A percentile compares a stretch with the other conserved stretches of the same genome.
Evolutionary conservation across 2,329 filamentous ascomycete genomes (phyloP).

Genomic region (Fusarium neocosmosporiellum): DNA sequence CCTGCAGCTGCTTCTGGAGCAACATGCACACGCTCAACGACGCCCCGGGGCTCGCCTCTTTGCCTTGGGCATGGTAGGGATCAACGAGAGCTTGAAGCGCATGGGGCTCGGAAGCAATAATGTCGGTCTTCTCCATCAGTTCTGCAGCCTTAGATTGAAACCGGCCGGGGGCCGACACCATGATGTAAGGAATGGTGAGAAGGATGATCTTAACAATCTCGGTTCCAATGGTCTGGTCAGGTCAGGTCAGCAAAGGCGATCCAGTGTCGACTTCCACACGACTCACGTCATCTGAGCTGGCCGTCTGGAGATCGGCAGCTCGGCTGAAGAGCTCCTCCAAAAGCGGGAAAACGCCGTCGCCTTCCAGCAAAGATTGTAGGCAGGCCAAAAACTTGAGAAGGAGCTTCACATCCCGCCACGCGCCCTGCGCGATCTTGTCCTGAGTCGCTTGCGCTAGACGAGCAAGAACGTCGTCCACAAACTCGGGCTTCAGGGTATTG

Average conservation of each 20-base stretch:
- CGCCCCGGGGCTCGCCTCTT: conserved; percentile 71
- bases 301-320: conserved; percentile 93
- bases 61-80: conserved; percentile 77
- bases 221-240: conserved; percentile 71
- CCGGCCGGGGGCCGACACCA: conserved; percentile 77
- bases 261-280: neutral
- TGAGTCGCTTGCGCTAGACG: conserved; percentile 72
- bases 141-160: conserved; percentile 80
- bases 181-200: conserved; percentile 90
- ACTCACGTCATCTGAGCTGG: conserved; percentile 90
- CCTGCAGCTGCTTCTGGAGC: conserved; percentile 86
- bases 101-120: conserved; percentile 91
- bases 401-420: conserved; percentile 93
- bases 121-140: conserved; percentile 92
- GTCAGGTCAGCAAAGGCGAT: conserved; percentile 18
- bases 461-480: conserved; percentile 76
- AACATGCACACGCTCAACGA: conserved; percentile 79
- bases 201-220: conserved; percentile 98
- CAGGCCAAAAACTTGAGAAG: conserved; percentile 90
- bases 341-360: conserved; percentile 85
- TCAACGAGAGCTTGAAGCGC: conserved; percentile 87
- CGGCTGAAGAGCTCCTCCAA: conserved; percentile 91
- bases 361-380: conserved; percentile 81
- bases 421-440: conserved; percentile 74
- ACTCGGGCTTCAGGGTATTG: conserved; percentile 81